Evolutionary conservation across 208 protist species (phyloP).

Genomic region (Histomonas meleagridis): DNA sequence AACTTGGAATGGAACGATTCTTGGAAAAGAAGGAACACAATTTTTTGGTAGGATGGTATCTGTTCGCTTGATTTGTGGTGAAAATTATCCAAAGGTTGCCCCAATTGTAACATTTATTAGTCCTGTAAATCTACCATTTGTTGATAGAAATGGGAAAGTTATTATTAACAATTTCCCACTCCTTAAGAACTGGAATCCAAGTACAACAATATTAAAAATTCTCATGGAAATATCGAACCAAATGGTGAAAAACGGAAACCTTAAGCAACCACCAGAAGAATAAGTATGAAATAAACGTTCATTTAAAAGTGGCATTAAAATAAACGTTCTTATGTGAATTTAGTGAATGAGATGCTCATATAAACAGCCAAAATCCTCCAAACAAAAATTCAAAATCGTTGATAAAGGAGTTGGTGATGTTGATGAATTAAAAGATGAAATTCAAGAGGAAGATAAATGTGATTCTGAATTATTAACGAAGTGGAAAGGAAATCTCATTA

Average conservation of each 20-base stretch:
- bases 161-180: neutral
- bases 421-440: too few species aligned
- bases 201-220: slow-evolving; percentile 5
- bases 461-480: too few species aligned
- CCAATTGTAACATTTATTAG: neutral
- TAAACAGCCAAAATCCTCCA: too few species aligned
- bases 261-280: neutral
- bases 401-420: too few species aligned
- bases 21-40: neutral
- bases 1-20: slow-evolving; percentile 21
- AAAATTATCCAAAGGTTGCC: slow-evolving; percentile 11
- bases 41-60: neutral
- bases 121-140: slow-evolving; percentile 18
- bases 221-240: neutral
- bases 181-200: neutral
- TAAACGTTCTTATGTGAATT: too few species aligned
- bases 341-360: too few species aligned
- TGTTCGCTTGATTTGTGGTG: neutral
- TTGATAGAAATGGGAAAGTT: neutral
- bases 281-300: too few species aligned
- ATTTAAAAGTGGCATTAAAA: too few species aligned
- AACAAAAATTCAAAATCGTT: too few species aligned
- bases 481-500: too few species aligned
- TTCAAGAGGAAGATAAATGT: too few species aligned
- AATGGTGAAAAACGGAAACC: neutral